Base-by-base conservation (phyloP, 805 yeast genomes). In the Candida sanyiensis region DNA sequence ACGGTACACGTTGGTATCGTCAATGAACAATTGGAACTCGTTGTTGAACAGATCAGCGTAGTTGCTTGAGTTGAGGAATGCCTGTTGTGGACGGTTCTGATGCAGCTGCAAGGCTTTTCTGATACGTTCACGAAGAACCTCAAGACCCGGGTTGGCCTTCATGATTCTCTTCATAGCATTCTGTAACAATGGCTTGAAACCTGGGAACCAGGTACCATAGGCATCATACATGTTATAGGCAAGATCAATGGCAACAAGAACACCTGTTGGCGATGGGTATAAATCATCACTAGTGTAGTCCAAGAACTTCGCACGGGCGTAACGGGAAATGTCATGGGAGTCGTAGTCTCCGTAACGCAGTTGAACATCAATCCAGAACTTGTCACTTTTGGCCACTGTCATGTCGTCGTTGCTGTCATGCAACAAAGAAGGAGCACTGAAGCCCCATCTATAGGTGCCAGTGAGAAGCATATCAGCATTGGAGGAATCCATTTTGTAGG, bases 141-240 rank as follows among this genome's bases (percentile, higher is more conserved):
- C 83, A 28, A 93, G 61, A 0, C 97, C 95, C 0, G 98, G 97
- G 53, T 90, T 93, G 1, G 93, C 83, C 54, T 86, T 88, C 96
- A 89, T 84, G 33, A 93, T 84, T 26, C 93, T 90, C 46, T 77
- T 73, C 95, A 93, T 80, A 11, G 97, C 95, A 53, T 81, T 86
- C 54, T 85, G 95, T 66, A 93, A 68, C 52, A 93, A 67, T 4
- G 87, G 87, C 59, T 93, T 93, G 62, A 90, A 64, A 1, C 97
- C 97, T 3, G 94, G 90, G 64, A 93, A 84, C 98, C 98, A 93
- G 52, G 86, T 87, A 23, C 99, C 99, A 61, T 87, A 93, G 0
- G 95, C 89, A 60, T 88, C 97, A 57, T 83, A 89, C 82, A 88
- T 85, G 59, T 93, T 93, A 58, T 93, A 93, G 0, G 97, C 96